Conservation (phyloP, 2,329 filamentous ascomycete species). For the Colletotrichum spaethianum region DNA sequence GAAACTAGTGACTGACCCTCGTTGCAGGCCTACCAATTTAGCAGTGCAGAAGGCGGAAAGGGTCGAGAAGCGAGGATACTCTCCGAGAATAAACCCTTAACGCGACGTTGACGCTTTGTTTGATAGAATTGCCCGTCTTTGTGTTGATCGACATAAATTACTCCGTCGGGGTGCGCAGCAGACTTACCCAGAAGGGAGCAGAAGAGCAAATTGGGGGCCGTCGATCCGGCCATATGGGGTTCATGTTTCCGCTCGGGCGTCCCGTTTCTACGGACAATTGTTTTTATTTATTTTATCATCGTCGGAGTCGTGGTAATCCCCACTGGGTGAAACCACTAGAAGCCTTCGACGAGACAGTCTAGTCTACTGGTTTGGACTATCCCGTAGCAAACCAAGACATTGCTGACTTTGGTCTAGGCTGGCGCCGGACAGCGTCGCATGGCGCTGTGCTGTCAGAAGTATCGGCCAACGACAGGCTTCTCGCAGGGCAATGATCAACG, state of each 20-base stretch:
- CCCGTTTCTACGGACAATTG: slow-evolving; percentile 12
- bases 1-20: slow-evolving; percentile 18
- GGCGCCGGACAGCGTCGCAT: slow-evolving; percentile 30
- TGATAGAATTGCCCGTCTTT: slow-evolving; percentile 11
- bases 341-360: slow-evolving; percentile 25
- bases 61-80: background rate
- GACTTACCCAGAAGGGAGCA: background rate
- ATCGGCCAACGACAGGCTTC: background rate
- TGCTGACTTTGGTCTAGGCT: slow-evolving; percentile 13
- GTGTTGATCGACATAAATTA: slow-evolving; percentile 18
- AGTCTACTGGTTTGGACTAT: background rate
- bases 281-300: background rate
- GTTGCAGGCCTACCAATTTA: slow-evolving; percentile 15
- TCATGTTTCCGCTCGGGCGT: slow-evolving; percentile 7
- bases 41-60: background rate
- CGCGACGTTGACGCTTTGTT: slow-evolving; percentile 17
- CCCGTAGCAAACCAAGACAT: background rate
- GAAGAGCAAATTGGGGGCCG: slow-evolving; percentile 6
- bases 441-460: slow-evolving; percentile 4
- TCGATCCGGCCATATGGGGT: slow-evolving; percentile 28
- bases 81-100: slow-evolving; percentile 2
- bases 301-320: slow-evolving; percentile 3
- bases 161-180: slow-evolving; percentile 9
- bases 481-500: slow-evolving; percentile 32
- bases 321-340: slow-evolving; percentile 12